Evolutionary conservation across 805 yeast genomes (phyloP).

Genomic region (Wickerhamiella allomyrinae): DNA sequence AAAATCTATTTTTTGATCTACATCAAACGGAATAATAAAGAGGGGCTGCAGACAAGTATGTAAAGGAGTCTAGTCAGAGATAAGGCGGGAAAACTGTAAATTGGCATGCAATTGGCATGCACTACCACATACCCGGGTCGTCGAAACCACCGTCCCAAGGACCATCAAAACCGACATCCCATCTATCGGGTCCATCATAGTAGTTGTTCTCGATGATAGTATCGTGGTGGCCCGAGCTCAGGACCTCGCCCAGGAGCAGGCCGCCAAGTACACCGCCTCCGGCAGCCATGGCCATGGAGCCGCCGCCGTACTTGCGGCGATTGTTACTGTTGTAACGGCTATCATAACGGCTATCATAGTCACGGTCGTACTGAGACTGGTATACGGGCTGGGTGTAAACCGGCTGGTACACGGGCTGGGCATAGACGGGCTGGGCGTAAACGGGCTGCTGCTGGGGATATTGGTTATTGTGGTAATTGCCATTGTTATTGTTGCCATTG

Average conservation of each 20-base stretch:
- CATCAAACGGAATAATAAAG: too few species aligned
- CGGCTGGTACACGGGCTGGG: slow-evolving; percentile 5
- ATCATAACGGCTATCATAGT: background rate
- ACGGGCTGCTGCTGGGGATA: slow-evolving; percentile 10
- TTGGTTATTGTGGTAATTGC: background rate
- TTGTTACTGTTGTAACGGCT: slow-evolving; percentile 5
- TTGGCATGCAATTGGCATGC: too few species aligned
- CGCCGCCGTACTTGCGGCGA: slow-evolving; percentile 29
- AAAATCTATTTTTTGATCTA: too few species aligned
- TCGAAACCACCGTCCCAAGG: too few species aligned
- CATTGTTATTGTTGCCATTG: background rate
- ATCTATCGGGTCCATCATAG: slow-evolving; percentile 13
- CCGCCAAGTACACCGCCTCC: slow-evolving; percentile 23
- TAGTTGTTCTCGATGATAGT: slow-evolving; percentile 27
- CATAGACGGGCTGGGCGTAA: slow-evolving; percentile 6
- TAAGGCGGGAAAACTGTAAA: too few species aligned
- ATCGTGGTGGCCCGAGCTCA: slow-evolving; percentile 9
- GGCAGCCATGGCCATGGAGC: slow-evolving; percentile 28
- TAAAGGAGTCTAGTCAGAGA: too few species aligned
- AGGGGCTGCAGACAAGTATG: too few species aligned
- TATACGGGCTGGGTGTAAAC: slow-evolving; percentile 3
- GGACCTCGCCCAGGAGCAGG: slow-evolving; percentile 17
- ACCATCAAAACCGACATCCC: slow-evolving; percentile 7
- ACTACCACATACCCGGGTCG: too few species aligned
- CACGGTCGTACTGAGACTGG: slow-evolving; percentile 3